phyloP scores from a whole-genome alignment of 371 early-diverging fungal species.

The Circinella minor region DNA sequence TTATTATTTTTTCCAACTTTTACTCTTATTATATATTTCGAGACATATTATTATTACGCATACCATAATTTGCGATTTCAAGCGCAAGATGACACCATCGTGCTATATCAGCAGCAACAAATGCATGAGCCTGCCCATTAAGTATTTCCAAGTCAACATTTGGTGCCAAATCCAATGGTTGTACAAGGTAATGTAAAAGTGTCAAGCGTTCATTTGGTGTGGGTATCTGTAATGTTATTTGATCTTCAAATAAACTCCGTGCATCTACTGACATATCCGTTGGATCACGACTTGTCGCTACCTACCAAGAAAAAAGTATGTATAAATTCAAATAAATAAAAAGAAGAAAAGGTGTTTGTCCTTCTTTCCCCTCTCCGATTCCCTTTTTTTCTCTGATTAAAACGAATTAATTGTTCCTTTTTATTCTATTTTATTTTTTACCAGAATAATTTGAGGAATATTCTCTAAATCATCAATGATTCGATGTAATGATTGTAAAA shows the following conservation, averaged over 20 bases:
- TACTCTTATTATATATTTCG: too few species aligned
- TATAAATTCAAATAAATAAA: too few species aligned
- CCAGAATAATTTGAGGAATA: constrained; percentile 21
- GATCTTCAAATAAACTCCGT: constrained; percentile 34
- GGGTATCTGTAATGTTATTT: constrained; percentile 55
- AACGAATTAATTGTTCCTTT: too few species aligned
- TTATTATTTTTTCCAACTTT: too few species aligned
- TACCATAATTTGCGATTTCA: constrained; percentile 20
- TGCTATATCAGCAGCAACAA: constrained; percentile 61
- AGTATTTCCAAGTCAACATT: constrained; percentile 25
- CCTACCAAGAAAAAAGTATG: constrained; percentile 13
- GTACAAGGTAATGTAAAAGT: constrained; percentile 40
- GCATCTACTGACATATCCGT: constrained; percentile 13
- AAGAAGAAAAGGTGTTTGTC: too few species aligned
- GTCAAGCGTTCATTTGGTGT: constrained; percentile 54
- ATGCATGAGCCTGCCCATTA: constrained; percentile 57
- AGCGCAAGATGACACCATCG: constrained; percentile 55
- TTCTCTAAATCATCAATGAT: constrained; percentile 3
- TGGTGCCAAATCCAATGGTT: not conserved
- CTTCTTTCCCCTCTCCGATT: too few species aligned
- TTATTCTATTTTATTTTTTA: constrained; percentile 7
- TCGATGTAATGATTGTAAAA: constrained; percentile 25
- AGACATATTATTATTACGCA: too few species aligned
- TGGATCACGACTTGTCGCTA: constrained; percentile 25
- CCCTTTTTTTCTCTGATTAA: not conserved